These are phyloP conservation scores for Agaricales sp. DNA, from an alignment of 1,284 basidiomycete species.

Conservation along the genomic window DNA sequence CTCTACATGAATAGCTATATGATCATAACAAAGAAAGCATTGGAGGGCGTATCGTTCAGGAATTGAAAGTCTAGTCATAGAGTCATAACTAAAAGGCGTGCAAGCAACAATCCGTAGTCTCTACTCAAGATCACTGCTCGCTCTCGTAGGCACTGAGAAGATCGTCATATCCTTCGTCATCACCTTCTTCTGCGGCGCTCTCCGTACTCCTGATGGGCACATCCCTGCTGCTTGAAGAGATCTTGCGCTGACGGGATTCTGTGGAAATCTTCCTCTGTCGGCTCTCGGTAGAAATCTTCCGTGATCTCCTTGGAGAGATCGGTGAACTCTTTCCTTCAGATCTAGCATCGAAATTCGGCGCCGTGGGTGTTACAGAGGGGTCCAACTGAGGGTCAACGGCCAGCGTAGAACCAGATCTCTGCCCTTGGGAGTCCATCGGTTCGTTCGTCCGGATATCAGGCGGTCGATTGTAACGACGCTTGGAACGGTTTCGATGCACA, in stretches of 20 bases:
- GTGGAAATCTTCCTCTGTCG: conserved; percentile 15
- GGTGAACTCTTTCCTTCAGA: conserved; percentile 15
- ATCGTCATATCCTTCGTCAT: conserved; percentile 72
- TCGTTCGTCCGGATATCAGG: conserved; percentile 28
- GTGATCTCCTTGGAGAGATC: conserved; percentile 19
- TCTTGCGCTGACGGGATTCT: conserved; percentile 30
- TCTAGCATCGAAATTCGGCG: conserved; percentile 34
- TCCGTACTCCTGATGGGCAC: conserved; percentile 29
- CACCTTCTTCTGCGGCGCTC: conserved; percentile 61
- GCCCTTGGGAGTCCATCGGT: conserved; percentile 17
- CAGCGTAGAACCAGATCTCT: conserved; percentile 31
- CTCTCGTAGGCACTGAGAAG: conserved; percentile 71
- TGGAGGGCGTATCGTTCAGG: neutral
- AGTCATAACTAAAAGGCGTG: no score
- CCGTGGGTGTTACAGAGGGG: conserved; percentile 41
- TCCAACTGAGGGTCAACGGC: conserved; percentile 46
- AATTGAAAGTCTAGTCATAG: no score
- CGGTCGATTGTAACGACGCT: conserved; percentile 34
- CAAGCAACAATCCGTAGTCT: neutral
- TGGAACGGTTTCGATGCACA: conserved; percentile 36
- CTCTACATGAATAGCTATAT: neutral
- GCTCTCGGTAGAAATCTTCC: conserved; percentile 17
- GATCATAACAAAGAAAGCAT: neutral
- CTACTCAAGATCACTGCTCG: conserved; percentile 22
- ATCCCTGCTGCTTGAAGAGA: conserved; percentile 27